Evolutionary conservation across 768 basidiomycete species (phyloP).

Genomic region (Suillus tomentosus): DNA sequence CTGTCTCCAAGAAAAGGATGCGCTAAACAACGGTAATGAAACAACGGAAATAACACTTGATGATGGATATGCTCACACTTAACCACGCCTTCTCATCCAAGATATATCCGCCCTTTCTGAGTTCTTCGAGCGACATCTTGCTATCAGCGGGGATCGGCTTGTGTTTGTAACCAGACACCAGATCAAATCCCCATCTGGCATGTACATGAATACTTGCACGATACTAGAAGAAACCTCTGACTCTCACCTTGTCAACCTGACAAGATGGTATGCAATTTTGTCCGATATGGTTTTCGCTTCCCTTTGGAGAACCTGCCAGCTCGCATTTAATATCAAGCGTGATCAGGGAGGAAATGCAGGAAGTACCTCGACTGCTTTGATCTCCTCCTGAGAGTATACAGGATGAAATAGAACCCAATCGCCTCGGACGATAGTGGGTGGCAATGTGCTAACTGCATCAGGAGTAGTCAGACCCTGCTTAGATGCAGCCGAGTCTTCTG

Average conservation of each 20-base stretch:
- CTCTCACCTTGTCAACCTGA: constrained; percentile 51
- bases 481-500: constrained; percentile 29
- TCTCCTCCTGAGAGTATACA: constrained; percentile 77
- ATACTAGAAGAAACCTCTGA: constrained; percentile 6
- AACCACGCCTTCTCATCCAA: constrained; percentile 81
- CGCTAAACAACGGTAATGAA: constrained; percentile 33
- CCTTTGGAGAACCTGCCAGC: constrained; percentile 64
- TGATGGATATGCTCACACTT: constrained; percentile 43
- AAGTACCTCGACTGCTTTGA: constrained; percentile 69
- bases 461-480: constrained; percentile 22
- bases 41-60: constrained; percentile 31
- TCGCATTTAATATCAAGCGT: constrained; percentile 11
- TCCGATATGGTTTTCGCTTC: constrained; percentile 69
- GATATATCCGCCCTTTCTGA: constrained; percentile 72
- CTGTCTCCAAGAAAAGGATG: constrained; percentile 77
- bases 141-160: constrained; percentile 59
- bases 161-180: constrained; percentile 86
- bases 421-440: constrained; percentile 53
- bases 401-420: constrained; percentile 96
- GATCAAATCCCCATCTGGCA: constrained; percentile 70
- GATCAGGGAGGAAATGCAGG: constrained; percentile 9
- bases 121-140: constrained; percentile 69
- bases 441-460: constrained; percentile 55
- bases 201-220: constrained; percentile 10
- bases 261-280: constrained; percentile 67